Evolutionary conservation across 805 yeast species (phyloP), one percentile per base, ranked within the genome.

Genomic region (Zygosaccharomyces kombuchaensis): DNA sequence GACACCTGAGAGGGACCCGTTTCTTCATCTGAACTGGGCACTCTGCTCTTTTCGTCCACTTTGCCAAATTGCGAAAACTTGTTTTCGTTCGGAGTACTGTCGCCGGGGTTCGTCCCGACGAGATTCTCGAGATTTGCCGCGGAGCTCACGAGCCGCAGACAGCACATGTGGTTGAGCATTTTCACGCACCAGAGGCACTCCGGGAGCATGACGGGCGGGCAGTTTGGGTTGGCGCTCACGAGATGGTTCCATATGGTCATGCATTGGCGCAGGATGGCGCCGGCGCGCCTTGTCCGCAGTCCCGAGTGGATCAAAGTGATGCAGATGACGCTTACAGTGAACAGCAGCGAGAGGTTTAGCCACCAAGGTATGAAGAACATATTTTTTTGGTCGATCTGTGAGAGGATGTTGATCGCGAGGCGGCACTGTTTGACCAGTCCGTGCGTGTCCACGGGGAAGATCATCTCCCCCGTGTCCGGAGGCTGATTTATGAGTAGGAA

Each of bases 141-240:
- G n/a, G 76, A 68, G 43, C 72, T 72, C 37, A 68, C 59, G 43
- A 77, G 62, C 38, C 78, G 63, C 41, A 76, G 60, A n/a, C 72
- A 61, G 37, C 75, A 62, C 54, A 79, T 70, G 48, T 74, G 77
- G 54, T 77, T 78, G 47, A 78, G 63, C 69, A 74, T 75, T 50
- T 77, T 78, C 34, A 81, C 54, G 1, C 76, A 79, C 86, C 85
- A 81, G n/a, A 77, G 54, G 54, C 82, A 77, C 57, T 80, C 85
- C 36, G 71, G 68, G 9, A 74, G 76, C 86, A 80, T 80, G 13
- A 55, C 55, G 6, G 53, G 65, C 47, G 71, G 69, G 27, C 58
- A 55, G 21, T 40, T 49, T 9, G 63, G 70, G 57, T 21, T 73
- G 54, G 54, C 36, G 14, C 44, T 26, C 59, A 63, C 48, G 53